These are phyloP conservation scores for Cocos nucifera DNA, from an alignment of 176 grass and related monocot genomes.

Conservation along the genomic window DNA sequence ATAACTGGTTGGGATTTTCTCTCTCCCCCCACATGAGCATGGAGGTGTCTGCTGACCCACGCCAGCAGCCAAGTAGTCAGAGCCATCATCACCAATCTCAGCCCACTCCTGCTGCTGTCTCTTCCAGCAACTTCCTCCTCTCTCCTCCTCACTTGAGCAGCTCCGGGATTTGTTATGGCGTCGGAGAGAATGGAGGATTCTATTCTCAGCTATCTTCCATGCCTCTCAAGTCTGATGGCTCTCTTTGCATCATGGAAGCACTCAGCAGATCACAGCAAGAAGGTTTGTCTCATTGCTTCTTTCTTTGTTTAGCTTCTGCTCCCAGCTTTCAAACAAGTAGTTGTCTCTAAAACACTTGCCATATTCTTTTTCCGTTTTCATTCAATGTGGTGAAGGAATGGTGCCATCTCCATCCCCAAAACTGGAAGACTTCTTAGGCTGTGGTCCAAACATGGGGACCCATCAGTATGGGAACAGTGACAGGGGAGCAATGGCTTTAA, in stretches of 20 bases:
- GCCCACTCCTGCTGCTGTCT: slow-evolving; percentile 37
- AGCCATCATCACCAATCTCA: slow-evolving; percentile 38
- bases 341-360: neutral
- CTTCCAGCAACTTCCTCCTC: slow-evolving; percentile 14
- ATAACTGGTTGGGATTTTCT: slow-evolving; percentile 87
- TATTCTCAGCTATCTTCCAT: slow-evolving; percentile 63
- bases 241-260: slow-evolving; percentile 75
- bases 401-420: slow-evolving; percentile 63
- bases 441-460: slow-evolving; percentile 37
- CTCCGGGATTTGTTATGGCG: slow-evolving; percentile 25
- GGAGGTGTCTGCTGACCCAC: slow-evolving; percentile 28
- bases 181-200: slow-evolving; percentile 29
- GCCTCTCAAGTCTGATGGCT: slow-evolving; percentile 82
- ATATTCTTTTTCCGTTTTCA: slow-evolving; percentile 2
- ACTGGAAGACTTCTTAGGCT: slow-evolving; percentile 93
- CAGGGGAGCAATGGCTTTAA: slow-evolving; percentile 63
- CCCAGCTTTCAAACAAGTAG: slow-evolving; percentile 6
- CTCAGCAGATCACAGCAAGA: slow-evolving; percentile 53
- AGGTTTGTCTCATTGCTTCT: slow-evolving; percentile 17
- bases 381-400: slow-evolving; percentile 29
- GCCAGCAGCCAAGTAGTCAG: slow-evolving; percentile 24
- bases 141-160: neutral
- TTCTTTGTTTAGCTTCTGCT: slow-evolving; percentile 10
- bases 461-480: slow-evolving; percentile 34
- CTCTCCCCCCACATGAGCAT: slow-evolving; percentile 64